Evolutionary conservation across 805 yeast genomes (phyloP).

Genomic region (Starmerella potacharoeniae): DNA sequence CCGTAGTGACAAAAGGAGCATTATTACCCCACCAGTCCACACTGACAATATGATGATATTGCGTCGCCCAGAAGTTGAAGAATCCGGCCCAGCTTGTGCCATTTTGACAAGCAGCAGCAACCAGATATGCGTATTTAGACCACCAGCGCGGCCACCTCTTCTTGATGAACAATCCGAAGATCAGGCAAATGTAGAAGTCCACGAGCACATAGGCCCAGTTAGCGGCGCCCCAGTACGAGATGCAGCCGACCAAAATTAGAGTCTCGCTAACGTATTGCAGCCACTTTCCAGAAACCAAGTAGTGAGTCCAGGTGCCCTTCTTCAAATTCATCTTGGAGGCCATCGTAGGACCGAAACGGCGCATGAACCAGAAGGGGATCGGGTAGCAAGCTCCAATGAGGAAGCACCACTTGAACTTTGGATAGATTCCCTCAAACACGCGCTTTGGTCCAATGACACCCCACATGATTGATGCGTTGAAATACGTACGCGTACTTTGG

Average conservation of each 20-base stretch:
- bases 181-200: slow-evolving; percentile 32
- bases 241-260: slow-evolving; percentile 30
- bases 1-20: neutral
- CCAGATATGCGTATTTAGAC: slow-evolving; percentile 41
- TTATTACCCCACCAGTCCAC: slow-evolving; percentile 42
- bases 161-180: slow-evolving; percentile 37
- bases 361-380: slow-evolving; percentile 14
- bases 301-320: slow-evolving; percentile 12
- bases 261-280: slow-evolving; percentile 9
- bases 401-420: slow-evolving; percentile 51
- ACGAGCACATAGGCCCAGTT: slow-evolving; percentile 55
- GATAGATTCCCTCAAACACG: slow-evolving; percentile 41
- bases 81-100: slow-evolving; percentile 42
- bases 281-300: slow-evolving; percentile 27
- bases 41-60: slow-evolving; percentile 36
- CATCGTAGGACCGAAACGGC: slow-evolving; percentile 19
- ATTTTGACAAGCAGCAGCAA: slow-evolving; percentile 39
- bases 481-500: slow-evolving; percentile 34
- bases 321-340: slow-evolving; percentile 10
- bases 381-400: slow-evolving; percentile 38
- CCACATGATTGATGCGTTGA: slow-evolving; percentile 36
- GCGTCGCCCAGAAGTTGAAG: slow-evolving; percentile 35
- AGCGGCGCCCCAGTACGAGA: slow-evolving; percentile 37
- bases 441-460: slow-evolving; percentile 39
- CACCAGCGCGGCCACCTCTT: slow-evolving; percentile 38